A percentile compares a stretch with the other conserved stretches of the same genome.
These are phyloP conservation scores for Hibiscus tridactylites DNA, from an alignment of 345 rosid species.

Conservation along the genomic window DNA sequence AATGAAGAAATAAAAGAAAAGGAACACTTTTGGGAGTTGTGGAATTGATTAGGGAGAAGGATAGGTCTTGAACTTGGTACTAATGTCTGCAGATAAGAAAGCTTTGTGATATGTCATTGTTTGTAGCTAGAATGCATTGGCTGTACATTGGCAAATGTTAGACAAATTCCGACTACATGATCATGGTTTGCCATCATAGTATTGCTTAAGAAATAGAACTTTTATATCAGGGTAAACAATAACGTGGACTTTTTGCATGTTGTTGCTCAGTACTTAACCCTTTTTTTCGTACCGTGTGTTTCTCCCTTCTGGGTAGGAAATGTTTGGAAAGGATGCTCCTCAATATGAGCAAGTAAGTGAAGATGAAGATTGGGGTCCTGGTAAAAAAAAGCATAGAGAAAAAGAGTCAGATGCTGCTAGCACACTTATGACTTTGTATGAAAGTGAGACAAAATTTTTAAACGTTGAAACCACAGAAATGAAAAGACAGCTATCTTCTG, in stretches of 20 bases:
- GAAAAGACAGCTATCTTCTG: conserved; percentile 28
- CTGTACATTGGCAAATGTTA: no score
- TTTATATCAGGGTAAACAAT: background rate
- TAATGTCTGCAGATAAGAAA: background rate
- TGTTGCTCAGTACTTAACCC: background rate
- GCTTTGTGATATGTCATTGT: no score
- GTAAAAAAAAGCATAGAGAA: conserved; percentile 58
- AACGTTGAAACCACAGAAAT: conserved; percentile 27
- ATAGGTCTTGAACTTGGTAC: background rate
- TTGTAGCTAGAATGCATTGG: no score
- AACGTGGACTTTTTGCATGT: background rate
- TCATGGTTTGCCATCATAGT: background rate
- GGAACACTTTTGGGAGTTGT: background rate
- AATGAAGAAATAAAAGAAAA: background rate
- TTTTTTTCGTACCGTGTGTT: background rate
- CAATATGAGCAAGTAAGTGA: conserved; percentile 70
- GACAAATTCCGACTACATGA: no score
- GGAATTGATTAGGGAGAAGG: background rate
- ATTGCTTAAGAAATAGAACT: background rate
- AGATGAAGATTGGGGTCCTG: conserved; percentile 99
- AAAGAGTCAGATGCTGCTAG: conserved; percentile 77
- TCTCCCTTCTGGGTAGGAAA: conserved; percentile 49
- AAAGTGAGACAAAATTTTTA: conserved; percentile 40
- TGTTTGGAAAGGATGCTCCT: conserved; percentile 91
- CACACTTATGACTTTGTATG: conserved; percentile 57